Evolutionary conservation across 2,329 filamentous ascomycete genomes (phyloP), one percentile per base, ranked within the genome.

Genomic region (Lizonia empirigonia): DNA sequence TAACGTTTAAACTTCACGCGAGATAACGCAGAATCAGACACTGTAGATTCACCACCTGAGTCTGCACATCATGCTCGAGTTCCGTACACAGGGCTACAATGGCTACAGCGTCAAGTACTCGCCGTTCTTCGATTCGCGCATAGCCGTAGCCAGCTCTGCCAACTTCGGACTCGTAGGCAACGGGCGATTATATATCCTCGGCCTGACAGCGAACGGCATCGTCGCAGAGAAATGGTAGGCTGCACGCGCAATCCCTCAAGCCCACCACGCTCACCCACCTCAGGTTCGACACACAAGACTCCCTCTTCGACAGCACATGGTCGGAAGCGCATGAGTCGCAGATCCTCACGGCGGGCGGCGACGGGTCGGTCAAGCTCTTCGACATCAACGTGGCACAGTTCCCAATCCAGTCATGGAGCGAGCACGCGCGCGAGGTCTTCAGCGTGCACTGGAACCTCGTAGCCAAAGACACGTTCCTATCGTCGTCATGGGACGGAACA

Each of bases 81-180:
- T 90, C 77, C 88, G 90, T 59, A 97, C 94, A 18, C 83, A 90
- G 71, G 94, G 94, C 67, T 97, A 85, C 82, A 96, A 97, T 75
- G 92, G 92, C 67, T 97, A 96, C 77, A 90, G 90, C 63, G 91
- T 97, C 75, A 96, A 97, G 77, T 99, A 97, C 81, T 97, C 93
- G 48, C 94, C 94, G 6, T 99, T 97, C 79, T 96, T 95, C 78
- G 94, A 97, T 78, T 94, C 90, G 60, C 87, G 92, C 58, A 85
- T 99, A 59, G 93, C 93, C 50, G 91, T 97, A 65, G 90, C 90
- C 23, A 83, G 89, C 1, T 89, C 91, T n/a, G 86, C 93, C 58
- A 97, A 99, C 79, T 99, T 94, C 77, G 94, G 94, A 30, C 89
- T 99, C 30, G 93, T 99, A 27, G 94, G 94, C 38, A 99, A 99